Evolutionary conservation across 169 alveolate species (phyloP).

Genomic region (Besnoitia besnoiti): DNA sequence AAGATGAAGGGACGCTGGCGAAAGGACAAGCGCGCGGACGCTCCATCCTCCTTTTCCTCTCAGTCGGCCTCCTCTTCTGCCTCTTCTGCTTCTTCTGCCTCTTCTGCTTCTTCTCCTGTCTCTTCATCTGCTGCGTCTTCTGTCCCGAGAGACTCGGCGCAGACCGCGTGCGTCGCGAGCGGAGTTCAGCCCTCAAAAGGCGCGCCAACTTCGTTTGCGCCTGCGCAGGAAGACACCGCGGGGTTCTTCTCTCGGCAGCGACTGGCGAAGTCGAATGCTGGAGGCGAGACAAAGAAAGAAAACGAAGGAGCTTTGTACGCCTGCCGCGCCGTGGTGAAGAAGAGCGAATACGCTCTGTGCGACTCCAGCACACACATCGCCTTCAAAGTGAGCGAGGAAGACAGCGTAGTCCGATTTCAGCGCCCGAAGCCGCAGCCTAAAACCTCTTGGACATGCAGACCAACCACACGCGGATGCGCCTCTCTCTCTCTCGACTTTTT

Average conservation of each 20-base stretch:
- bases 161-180: neutral
- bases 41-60: neutral
- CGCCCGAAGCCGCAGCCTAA: too few relatives aligned
- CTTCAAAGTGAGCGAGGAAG: conserved; percentile 40
- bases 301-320: neutral
- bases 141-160: neutral
- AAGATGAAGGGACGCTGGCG: conserved; percentile 61
- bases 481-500: too few relatives aligned
- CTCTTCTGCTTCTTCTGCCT: neutral
- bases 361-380: conserved; percentile 16
- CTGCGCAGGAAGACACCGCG: neutral
- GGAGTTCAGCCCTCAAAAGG: neutral
- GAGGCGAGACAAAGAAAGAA: neutral
- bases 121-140: neutral
- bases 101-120: neutral
- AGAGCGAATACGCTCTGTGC: conserved; percentile 53
- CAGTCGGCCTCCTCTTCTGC: neutral
- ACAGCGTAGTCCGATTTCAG: too few relatives aligned
- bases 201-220: neutral
- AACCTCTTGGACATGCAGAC: too few relatives aligned
- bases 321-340: neutral
- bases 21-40: conserved; percentile 37
- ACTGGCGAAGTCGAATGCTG: neutral
- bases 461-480: too few relatives aligned
- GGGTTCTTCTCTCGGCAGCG: conserved; percentile 16